These are phyloP conservation scores for Phytophthora sp. DNA, from an alignment of 352 stramenopile species.

Conservation along the genomic window DNA sequence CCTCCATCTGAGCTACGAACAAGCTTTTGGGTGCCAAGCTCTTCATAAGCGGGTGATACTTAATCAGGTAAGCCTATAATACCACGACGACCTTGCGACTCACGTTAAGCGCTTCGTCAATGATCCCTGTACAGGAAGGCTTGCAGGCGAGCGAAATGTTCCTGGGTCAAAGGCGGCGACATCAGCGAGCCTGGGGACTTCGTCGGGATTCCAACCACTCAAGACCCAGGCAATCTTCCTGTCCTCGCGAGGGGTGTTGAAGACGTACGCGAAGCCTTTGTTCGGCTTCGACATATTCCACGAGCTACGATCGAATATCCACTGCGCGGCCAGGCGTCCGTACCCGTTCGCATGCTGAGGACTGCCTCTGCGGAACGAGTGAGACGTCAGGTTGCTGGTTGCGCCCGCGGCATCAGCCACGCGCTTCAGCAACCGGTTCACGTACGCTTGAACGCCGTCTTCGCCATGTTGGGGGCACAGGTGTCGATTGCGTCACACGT, in stretches of 20 bases:
- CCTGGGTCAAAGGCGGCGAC: conserved; percentile 6
- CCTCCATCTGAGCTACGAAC: conserved; percentile 7
- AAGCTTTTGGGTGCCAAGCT: not conserved
- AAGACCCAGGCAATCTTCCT: conserved; percentile 6
- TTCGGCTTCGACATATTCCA: no score
- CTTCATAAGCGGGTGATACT: conserved; percentile 16
- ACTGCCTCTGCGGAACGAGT: conserved; percentile 35
- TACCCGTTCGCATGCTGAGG: conserved; percentile 30
- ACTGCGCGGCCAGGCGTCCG: not conserved
- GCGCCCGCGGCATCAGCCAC: no score
- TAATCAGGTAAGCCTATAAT: conserved; percentile 15
- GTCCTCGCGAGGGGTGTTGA: no score
- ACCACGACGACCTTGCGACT: conserved; percentile 20
- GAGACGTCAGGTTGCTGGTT: conserved; percentile 27
- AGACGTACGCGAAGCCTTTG: no score
- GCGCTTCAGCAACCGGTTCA: no score
- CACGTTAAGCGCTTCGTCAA: conserved; percentile 17
- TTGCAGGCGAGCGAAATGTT: not conserved
- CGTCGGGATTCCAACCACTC: conserved; percentile 22
- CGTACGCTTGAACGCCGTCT: no score
- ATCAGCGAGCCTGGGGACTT: conserved; percentile 4
- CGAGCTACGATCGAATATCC: conserved; percentile 15
- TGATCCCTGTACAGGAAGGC: conserved; percentile 3
- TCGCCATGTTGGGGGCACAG: no score
- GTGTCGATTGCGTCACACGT: conserved; percentile 5